Percentiles rank a stretch among this genome's conserved stretches.
Evolutionary conservation across 2,329 filamentous ascomycete genomes (phyloP).

Genomic region (Mollisia scopiformis): DNA sequence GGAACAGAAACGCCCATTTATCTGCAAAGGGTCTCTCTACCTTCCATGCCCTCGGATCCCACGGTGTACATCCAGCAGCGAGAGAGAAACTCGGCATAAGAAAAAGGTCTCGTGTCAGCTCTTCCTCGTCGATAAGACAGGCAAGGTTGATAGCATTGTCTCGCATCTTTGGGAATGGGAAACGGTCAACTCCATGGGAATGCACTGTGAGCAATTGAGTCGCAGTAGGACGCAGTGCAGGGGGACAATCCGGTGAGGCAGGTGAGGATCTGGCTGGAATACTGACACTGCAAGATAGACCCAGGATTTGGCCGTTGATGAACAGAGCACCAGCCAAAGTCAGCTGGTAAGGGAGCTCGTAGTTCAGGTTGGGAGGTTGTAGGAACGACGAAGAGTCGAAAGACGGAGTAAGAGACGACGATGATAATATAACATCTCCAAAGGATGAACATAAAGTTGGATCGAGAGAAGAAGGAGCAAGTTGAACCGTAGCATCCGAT

Average conservation of each 20-base stretch:
- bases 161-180: conserved; percentile 9
- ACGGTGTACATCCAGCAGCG: background rate
- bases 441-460: background rate
- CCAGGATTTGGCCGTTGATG: conserved; percentile 9
- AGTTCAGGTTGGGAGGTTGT: background rate
- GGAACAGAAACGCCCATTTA: conserved; percentile 8
- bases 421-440: background rate
- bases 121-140: conserved; percentile 6
- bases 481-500: background rate
- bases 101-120: conserved; percentile 2
- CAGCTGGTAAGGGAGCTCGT: conserved; percentile 1
- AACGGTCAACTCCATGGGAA: background rate
- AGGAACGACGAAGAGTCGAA: background rate
- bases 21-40: conserved; percentile 7
- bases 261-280: background rate
- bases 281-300: background rate
- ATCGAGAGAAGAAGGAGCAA: background rate
- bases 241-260: background rate
- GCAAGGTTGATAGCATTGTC: conserved; percentile 5
- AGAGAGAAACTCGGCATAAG: conserved; percentile 1
- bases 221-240: background rate
- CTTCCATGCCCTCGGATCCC: conserved; percentile 8
- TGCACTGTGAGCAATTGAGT: conserved; percentile 8
- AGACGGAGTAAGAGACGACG: background rate
- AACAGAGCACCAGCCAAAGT: conserved; percentile 4